Percentiles rank a stretch among this genome's conserved stretches.
phyloP scores from a whole-genome alignment of 1,284 basidiomycete species.

The Cutaneotrichosporon cavernicola region DNA sequence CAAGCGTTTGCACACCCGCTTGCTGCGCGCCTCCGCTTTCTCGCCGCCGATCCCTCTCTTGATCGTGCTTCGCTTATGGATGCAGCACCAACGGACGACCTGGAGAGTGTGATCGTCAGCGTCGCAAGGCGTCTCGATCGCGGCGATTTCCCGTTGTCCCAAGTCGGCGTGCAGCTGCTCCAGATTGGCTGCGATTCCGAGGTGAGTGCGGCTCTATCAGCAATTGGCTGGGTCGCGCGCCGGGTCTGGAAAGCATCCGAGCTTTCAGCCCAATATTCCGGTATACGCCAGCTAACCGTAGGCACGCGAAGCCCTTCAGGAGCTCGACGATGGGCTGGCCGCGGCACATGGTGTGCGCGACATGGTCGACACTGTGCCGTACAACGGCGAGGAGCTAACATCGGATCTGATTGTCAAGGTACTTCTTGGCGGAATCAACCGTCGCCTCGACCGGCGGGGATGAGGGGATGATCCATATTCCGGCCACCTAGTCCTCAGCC shows the following conservation, averaged over 20 bases:
- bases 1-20: conserved; percentile 37
- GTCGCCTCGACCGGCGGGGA: conserved; percentile 33
- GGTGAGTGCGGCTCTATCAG: conserved; percentile 25
- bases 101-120: conserved; percentile 39
- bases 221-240: not conserved
- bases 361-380: conserved; percentile 51
- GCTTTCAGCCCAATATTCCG: too few species aligned
- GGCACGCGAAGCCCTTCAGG: conserved; percentile 46
- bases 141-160: conserved; percentile 49
- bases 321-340: conserved; percentile 49
- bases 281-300: conserved; percentile 6
- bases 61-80: conserved; percentile 24
- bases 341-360: conserved; percentile 41
- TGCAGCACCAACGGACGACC: conserved; percentile 42
- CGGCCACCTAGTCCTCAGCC: not conserved
- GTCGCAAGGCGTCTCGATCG: conserved; percentile 47
- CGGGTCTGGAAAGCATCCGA: not conserved
- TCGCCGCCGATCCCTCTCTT: conserved; percentile 14
- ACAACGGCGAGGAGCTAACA: conserved; percentile 35
- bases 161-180: conserved; percentile 54
- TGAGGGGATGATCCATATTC: not conserved
- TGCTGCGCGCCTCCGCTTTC: conserved; percentile 22
- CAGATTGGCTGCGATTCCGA: conserved; percentile 50
- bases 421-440: conserved; percentile 47
- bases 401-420: conserved; percentile 45